A percentile compares a stretch with the other conserved stretches of the same genome.
phyloP scores from a whole-genome alignment of 2,329 filamentous ascomycete species.

The Fusarium avenaceum region DNA sequence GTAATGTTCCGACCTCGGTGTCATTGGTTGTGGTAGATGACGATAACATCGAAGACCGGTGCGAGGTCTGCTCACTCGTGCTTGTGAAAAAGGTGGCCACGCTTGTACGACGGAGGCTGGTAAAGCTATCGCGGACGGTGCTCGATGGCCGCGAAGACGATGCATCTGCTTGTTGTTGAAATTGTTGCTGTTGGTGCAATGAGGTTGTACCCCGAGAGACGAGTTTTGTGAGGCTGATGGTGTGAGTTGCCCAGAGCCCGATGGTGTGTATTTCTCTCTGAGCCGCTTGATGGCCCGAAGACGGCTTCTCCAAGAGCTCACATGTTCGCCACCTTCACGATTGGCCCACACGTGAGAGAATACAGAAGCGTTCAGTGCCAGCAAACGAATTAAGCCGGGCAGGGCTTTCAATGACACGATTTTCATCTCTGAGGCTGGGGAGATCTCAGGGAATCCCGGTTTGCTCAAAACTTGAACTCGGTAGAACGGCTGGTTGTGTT shows the following conservation, averaged over 20 bases:
- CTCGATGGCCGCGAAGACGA: slow-evolving; percentile 58
- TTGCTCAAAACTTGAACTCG: slow-evolving; percentile 91
- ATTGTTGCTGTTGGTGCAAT: slow-evolving; percentile 39
- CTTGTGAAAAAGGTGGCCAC: slow-evolving; percentile 74
- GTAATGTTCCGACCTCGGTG: slow-evolving; percentile 61
- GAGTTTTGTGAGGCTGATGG: slow-evolving; percentile 51
- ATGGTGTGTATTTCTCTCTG: slow-evolving; percentile 73
- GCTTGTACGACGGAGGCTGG: slow-evolving; percentile 71
- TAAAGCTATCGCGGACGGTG: slow-evolving; percentile 72
- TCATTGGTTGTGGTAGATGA: slow-evolving; percentile 67
- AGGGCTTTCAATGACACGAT: slow-evolving; percentile 87
- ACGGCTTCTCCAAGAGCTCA: slow-evolving; percentile 90
- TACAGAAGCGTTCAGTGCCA: slow-evolving; percentile 93
- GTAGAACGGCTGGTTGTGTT: slow-evolving; percentile 74
- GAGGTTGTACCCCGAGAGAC: slow-evolving; percentile 48
- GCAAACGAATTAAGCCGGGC: slow-evolving; percentile 85
- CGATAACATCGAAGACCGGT: slow-evolving; percentile 70
- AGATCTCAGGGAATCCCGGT: slow-evolving; percentile 90
- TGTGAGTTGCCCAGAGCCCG: slow-evolving; percentile 53
- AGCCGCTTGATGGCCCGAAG: slow-evolving; percentile 87
- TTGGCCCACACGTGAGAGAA: slow-evolving; percentile 92
- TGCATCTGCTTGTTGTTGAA: slow-evolving; percentile 42
- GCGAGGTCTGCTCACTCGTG: slow-evolving; percentile 68
- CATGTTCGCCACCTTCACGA: slow-evolving; percentile 81
- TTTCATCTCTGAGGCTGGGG: slow-evolving; percentile 88